Percentiles rank a stretch among this genome's conserved stretches.
Conservation (phyloP, 2,329 filamentous ascomycete species). For the Aspergillus transmontanensis region DNA sequence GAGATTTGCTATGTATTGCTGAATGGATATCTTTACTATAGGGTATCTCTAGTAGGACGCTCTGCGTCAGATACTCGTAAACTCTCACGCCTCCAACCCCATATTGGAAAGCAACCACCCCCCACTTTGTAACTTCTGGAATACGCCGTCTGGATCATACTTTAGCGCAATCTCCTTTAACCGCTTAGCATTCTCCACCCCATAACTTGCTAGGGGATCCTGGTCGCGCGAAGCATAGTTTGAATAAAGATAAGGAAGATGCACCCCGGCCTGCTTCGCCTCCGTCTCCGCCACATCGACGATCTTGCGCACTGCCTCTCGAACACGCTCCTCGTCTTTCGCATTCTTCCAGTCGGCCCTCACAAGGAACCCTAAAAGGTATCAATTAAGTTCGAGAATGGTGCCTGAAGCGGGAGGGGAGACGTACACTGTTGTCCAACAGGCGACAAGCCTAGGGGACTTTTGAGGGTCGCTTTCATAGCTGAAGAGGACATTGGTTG, state of each 20-base stretch:
- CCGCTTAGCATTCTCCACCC: not conserved
- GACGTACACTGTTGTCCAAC: not conserved
- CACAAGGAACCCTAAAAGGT: not conserved
- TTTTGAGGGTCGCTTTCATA: not conserved
- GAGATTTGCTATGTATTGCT: no score
- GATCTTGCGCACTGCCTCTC: not conserved
- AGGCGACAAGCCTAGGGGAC: not conserved
- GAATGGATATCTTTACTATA: no score
- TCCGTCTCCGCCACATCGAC: not conserved
- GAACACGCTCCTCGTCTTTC: not conserved
- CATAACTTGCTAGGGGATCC: conserved; percentile 1
- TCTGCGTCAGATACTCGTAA: no score
- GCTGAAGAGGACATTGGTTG: not conserved
- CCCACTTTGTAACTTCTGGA: conserved; percentile 5
- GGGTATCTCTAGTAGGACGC: no score
- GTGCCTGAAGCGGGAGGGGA: not conserved
- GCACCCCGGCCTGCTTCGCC: not conserved
- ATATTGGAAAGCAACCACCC: conserved; percentile 1
- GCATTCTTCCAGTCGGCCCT: not conserved
- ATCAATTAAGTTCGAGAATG: not conserved
- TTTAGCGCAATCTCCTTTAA: not conserved
- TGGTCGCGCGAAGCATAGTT: not conserved
- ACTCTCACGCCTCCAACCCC: not conserved
- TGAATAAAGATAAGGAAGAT: not conserved
- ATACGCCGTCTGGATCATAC: not conserved